Evolutionary conservation across 768 basidiomycete genomes (phyloP).

Genomic region (Lactifluus rugatus): DNA sequence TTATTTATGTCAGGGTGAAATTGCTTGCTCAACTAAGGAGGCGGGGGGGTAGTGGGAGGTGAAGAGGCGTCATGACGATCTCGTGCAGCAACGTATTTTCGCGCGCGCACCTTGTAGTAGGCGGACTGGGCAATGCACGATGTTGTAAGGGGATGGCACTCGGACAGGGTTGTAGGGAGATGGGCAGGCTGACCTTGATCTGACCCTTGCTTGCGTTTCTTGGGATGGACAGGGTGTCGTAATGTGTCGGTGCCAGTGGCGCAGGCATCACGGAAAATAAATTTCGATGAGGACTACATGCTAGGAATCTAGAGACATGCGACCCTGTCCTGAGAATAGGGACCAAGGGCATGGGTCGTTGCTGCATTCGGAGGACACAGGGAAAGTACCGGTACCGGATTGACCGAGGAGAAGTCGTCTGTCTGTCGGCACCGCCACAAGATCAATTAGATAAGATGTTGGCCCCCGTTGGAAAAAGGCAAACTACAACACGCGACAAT

Average conservation of each 20-base stretch:
- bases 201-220: slow-evolving; percentile 27
- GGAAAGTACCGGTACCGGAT: too few relatives aligned
- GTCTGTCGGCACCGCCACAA: not conserved
- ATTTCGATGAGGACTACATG: not conserved
- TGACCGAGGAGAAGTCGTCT: too few relatives aligned
- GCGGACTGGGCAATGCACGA: slow-evolving; percentile 23
- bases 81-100: not conserved
- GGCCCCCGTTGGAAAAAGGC: not conserved
- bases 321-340: not conserved
- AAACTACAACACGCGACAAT: not conserved
- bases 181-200: slow-evolving; percentile 26
- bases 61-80: not conserved
- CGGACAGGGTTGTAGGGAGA: not conserved
- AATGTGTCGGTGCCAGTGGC: slow-evolving; percentile 22
- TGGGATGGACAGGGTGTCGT: slow-evolving; percentile 30
- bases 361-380: not conserved
- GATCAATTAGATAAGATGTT: not conserved
- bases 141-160: not conserved
- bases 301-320: not conserved
- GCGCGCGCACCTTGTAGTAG: slow-evolving; percentile 29
- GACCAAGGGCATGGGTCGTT: not conserved
- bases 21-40: slow-evolving; percentile 36
- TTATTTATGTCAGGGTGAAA: slow-evolving; percentile 38
- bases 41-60: too few relatives aligned
- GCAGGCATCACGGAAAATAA: not conserved